Evolutionary conservation across 495 filamentous ascomycete species (phyloP).

Genomic region (Bombardia bombarda): DNA sequence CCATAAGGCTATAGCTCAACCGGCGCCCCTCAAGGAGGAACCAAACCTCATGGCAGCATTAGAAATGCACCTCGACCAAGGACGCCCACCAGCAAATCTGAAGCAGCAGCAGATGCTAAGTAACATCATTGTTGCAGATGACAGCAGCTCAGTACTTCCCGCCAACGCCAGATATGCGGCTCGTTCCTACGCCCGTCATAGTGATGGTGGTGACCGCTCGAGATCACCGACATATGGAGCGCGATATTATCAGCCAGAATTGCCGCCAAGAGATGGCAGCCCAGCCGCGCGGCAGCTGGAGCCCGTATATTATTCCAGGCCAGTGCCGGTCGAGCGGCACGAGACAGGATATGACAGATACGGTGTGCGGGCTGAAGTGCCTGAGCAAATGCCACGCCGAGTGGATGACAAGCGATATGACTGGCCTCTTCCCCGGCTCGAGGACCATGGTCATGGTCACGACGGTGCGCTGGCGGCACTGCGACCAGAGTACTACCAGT

Average conservation of each 20-base stretch:
- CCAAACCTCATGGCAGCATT: slow-evolving; percentile 11
- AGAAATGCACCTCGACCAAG: slow-evolving; percentile 14
- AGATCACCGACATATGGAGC: slow-evolving; percentile 1
- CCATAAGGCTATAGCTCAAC: background rate
- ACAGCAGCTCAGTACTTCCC: background rate
- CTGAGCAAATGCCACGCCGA: slow-evolving; percentile 2
- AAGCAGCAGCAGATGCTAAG: background rate
- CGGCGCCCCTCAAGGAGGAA: background rate
- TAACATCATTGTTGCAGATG: background rate
- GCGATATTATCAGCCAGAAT: slow-evolving; percentile 1
- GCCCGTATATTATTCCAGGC: slow-evolving; percentile 3
- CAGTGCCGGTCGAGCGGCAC: background rate
- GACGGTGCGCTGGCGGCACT: slow-evolving; percentile 7
- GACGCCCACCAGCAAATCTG: background rate
- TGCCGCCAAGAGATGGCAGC: background rate
- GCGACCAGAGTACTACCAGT: slow-evolving; percentile 27
- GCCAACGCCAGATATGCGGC: background rate
- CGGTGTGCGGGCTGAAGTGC: background rate
- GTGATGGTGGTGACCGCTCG: background rate
- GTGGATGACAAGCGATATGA: slow-evolving; percentile 11
- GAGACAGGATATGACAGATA: background rate
- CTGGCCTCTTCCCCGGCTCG: slow-evolving; percentile 3
- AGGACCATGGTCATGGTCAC: slow-evolving; percentile 10
- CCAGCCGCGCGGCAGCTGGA: background rate
- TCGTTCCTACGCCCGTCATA: background rate